phyloP scores from a whole-genome alignment of 2,329 filamentous ascomycete species.

The Aureobasidium sp. region DNA sequence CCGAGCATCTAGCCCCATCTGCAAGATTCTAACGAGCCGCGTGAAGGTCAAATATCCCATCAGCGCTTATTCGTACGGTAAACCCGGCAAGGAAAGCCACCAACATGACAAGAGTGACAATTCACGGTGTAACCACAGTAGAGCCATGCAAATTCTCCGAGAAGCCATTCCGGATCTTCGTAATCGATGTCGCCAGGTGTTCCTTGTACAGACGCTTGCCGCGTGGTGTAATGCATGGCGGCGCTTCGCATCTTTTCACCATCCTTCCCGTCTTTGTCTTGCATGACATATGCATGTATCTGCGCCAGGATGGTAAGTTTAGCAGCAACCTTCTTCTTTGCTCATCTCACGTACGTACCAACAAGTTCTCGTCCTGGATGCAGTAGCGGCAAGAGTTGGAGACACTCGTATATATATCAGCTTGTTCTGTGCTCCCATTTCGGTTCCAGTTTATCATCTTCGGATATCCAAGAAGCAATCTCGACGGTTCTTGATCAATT shows the following conservation, averaged over 20 bases:
- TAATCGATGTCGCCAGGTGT: not conserved
- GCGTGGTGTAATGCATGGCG: conserved; percentile 1
- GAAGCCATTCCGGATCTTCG: not conserved
- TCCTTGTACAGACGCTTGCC: not conserved
- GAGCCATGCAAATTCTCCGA: not conserved
- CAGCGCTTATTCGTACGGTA: not conserved
- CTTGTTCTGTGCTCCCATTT: not conserved
- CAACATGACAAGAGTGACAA: not conserved
- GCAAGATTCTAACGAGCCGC: conserved; percentile 1
- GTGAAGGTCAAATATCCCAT: not conserved
- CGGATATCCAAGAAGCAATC: not conserved
- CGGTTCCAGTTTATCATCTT: not conserved
- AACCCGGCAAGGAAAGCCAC: not conserved
- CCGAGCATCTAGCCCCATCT: not conserved
- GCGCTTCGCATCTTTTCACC: not conserved
- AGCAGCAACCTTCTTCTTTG: not conserved
- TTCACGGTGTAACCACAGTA: not conserved
- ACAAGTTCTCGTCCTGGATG: not conserved
- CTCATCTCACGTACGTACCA: not conserved
- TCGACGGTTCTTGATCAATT: not conserved
- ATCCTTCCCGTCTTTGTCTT: not conserved
- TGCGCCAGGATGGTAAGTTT: not conserved
- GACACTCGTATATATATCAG: not conserved
- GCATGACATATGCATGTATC: conserved; percentile 8
- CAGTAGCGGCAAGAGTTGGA: not conserved